Conservation (phyloP, 2,329 filamentous ascomycete species). For the Stagonosporopsis cucurbitacearum region DNA sequence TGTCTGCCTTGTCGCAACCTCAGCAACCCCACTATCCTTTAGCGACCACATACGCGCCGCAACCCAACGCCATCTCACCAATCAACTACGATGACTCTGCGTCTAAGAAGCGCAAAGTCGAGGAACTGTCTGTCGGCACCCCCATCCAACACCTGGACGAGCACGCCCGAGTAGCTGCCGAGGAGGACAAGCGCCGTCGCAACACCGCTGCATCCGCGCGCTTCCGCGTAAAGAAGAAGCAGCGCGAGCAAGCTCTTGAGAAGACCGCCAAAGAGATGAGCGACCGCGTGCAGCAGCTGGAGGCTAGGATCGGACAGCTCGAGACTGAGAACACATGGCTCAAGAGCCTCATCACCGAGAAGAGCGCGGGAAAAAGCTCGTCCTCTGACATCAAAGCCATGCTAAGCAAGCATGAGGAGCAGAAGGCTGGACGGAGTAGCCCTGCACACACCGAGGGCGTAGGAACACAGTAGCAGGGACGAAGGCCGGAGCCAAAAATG, state of each 20-base stretch:
- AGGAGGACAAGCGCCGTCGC: slow-evolving; percentile 61
- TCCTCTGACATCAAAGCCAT: slow-evolving; percentile 42
- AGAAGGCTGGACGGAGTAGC: slow-evolving; percentile 43
- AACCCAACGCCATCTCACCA: slow-evolving; percentile 41
- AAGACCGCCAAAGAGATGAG: slow-evolving; percentile 59
- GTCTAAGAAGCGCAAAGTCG: slow-evolving; percentile 57
- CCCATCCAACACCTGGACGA: slow-evolving; percentile 52
- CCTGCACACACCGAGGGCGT: slow-evolving; percentile 47
- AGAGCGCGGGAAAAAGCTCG: slow-evolving; percentile 49
- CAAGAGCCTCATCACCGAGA: slow-evolving; percentile 59
- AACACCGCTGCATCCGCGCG: slow-evolving; percentile 61
- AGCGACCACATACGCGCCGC: slow-evolving; percentile 37
- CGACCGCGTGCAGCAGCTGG: slow-evolving; percentile 58
- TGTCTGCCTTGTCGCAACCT: slow-evolving; percentile 36
- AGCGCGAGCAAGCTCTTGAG: slow-evolving; percentile 60
- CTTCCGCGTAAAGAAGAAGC: slow-evolving; percentile 64
- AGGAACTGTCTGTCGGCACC: slow-evolving; percentile 40
- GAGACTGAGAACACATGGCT: slow-evolving; percentile 62
- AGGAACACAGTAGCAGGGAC: slow-evolving; percentile 38
- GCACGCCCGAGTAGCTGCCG: slow-evolving; percentile 54
- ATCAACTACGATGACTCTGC: slow-evolving; percentile 33
- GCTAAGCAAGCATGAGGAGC: slow-evolving; percentile 45
- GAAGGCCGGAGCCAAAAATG: slow-evolving; percentile 44
- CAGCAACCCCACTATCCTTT: slow-evolving; percentile 36
- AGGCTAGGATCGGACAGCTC: slow-evolving; percentile 61